Conservation (phyloP, 345 rosid species). For the Camelina sativa region DNA sequence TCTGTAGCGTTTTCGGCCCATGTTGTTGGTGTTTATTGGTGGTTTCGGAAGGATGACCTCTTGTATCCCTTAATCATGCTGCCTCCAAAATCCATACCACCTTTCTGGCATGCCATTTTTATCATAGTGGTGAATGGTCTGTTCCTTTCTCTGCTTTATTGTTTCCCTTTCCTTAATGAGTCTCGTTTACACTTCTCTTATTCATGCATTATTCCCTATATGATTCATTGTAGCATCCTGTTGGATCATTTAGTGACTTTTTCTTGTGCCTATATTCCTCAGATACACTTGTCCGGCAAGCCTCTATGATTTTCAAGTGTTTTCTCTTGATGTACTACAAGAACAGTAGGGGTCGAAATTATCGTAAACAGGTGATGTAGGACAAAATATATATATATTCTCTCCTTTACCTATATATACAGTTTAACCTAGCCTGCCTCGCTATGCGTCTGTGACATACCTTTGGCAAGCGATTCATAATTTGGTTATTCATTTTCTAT, state of each 20-base stretch:
- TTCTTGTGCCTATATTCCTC: slow-evolving; percentile 42
- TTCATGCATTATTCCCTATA: background rate
- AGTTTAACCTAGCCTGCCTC: slow-evolving; percentile 15
- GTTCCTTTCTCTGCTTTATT: slow-evolving; percentile 38
- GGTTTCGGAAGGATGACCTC: slow-evolving; percentile 91
- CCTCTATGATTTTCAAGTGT: slow-evolving; percentile 90
- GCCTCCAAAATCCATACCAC: slow-evolving; percentile 96
- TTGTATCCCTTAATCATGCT: slow-evolving; percentile 90
- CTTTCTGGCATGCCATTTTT: slow-evolving; percentile 98
- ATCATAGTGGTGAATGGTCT: slow-evolving; percentile 92
- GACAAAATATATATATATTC: background rate
- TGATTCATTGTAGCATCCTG: slow-evolving; percentile 9
- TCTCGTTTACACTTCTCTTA: slow-evolving; percentile 1
- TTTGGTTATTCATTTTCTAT: slow-evolving; percentile 29
- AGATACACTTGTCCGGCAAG: slow-evolving; percentile 95
- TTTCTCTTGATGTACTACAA: slow-evolving; percentile 84
- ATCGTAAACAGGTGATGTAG: slow-evolving; percentile 81
- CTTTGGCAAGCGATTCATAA: slow-evolving; percentile 18
- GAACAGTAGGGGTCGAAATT: slow-evolving; percentile 92
- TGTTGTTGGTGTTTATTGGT: slow-evolving; percentile 91
- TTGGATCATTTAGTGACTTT: slow-evolving; percentile 29
- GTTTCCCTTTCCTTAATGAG: slow-evolving; percentile 17
- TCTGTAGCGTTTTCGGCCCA: slow-evolving; percentile 71
- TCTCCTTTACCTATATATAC: slow-evolving; percentile 1
- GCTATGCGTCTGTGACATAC: background rate